Conservation (phyloP, 768 basidiomycete genomes). For the Trametes cinnabarina region DNA sequence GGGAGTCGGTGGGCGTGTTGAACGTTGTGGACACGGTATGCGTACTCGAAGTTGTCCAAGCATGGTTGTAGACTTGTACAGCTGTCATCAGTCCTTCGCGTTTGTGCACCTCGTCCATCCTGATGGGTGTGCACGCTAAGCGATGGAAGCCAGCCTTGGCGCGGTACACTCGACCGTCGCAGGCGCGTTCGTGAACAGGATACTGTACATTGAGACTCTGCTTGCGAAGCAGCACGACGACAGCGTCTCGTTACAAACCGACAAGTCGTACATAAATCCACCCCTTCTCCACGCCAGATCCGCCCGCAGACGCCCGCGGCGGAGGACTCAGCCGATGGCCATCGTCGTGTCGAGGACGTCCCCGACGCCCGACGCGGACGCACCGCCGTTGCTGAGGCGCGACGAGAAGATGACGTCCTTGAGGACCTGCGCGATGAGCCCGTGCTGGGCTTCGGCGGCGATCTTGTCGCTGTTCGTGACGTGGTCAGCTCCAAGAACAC, state of each 20-base stretch:
- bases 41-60: too few species aligned
- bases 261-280: constrained; percentile 14
- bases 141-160: too few species aligned
- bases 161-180: too few species aligned
- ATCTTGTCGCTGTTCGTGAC: constrained; percentile 70
- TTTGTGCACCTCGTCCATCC: too few species aligned
- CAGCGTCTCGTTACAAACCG: constrained; percentile 12
- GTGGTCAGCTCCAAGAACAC: neutral
- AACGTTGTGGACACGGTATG: too few species aligned
- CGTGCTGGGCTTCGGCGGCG: constrained; percentile 88
- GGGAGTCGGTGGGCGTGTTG: neutral
- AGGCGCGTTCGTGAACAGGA: neutral
- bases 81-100: too few species aligned
- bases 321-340: constrained; percentile 29
- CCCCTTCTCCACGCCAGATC: neutral
- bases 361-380: constrained; percentile 10
- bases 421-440: constrained; percentile 88
- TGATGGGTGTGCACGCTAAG: too few species aligned
- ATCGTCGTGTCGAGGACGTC: constrained; percentile 40
- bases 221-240: constrained; percentile 11
- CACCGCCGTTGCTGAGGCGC: constrained; percentile 30
- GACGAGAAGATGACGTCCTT: constrained; percentile 88
- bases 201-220: constrained; percentile 16
- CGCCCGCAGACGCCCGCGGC: neutral
- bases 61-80: neutral